phyloP scores from a whole-genome alignment of 1,284 basidiomycete species.

The Cryptococcus hybrid region DNA sequence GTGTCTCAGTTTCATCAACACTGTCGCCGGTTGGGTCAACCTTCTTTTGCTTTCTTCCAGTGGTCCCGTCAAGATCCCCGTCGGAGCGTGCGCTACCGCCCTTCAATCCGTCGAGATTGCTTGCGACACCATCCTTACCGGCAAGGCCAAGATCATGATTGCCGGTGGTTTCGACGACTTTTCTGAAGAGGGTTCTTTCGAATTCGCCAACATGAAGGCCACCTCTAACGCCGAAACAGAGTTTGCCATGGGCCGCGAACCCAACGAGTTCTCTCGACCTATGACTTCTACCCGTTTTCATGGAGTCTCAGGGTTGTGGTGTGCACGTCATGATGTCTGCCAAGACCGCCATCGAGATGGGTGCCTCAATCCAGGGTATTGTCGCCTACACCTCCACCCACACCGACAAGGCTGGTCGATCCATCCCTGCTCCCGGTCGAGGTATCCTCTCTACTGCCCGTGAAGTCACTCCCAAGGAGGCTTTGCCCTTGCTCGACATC shows the following conservation, averaged over 20 bases:
- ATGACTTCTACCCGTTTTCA: constrained; percentile 94
- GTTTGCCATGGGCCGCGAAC: constrained; percentile 97
- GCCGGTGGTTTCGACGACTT: constrained; percentile 98
- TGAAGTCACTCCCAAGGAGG: constrained; percentile 67
- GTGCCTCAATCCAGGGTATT: constrained; percentile 88
- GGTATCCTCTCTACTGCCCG: constrained; percentile 84
- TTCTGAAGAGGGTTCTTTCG: constrained; percentile 93
- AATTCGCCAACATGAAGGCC: constrained; percentile 99
- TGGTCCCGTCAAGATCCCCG: constrained; percentile 97
- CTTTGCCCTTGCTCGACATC: constrained; percentile 72
- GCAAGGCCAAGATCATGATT: constrained; percentile 99
- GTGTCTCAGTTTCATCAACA: constrained; percentile 98
- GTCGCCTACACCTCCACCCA: constrained; percentile 96
- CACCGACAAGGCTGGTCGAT: constrained; percentile 93
- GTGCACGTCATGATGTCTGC: constrained; percentile 97
- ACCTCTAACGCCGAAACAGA: constrained; percentile 96
- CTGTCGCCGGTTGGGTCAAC: constrained; percentile 97
- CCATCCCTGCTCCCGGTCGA: constrained; percentile 87
- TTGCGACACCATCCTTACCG: constrained; percentile 88
- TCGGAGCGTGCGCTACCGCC: constrained; percentile 97
- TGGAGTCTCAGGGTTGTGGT: constrained; percentile 97
- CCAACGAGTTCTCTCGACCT: constrained; percentile 96
- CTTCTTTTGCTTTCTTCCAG: constrained; percentile 88
- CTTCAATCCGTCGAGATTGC: constrained; percentile 97
- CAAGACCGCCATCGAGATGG: constrained; percentile 91